These are phyloP conservation scores for Paecilomyces dactylethromorphus DNA, from an alignment of 2,329 filamentous ascomycete genomes.

Conservation along the genomic window DNA sequence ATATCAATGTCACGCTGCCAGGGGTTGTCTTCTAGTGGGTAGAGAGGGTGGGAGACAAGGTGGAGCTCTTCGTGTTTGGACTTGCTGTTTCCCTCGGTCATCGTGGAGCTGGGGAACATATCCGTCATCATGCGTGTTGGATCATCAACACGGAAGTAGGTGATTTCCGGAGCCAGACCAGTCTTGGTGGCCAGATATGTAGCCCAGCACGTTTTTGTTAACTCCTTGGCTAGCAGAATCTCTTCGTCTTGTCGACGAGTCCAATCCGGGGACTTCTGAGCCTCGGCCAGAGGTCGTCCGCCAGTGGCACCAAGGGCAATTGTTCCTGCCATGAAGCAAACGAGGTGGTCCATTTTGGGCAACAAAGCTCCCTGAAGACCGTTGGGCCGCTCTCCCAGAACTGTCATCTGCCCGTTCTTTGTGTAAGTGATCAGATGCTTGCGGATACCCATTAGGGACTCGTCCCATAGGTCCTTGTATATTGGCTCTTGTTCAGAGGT, in stretches of 20 bases:
- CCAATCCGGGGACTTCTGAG: conserved; percentile 68
- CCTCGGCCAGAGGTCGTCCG: conserved; percentile 67
- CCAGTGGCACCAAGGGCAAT: conserved; percentile 84
- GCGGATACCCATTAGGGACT: conserved; percentile 75
- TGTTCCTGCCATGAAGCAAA: conserved; percentile 95
- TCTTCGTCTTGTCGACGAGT: conserved; percentile 74
- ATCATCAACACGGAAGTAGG: conserved; percentile 72
- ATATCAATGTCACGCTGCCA: conserved; percentile 78
- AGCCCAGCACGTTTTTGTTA: conserved; percentile 96
- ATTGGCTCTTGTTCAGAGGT: conserved; percentile 79
- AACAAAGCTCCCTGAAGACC: conserved; percentile 62
- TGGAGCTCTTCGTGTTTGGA: conserved; percentile 22
- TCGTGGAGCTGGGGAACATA: conserved; percentile 25
- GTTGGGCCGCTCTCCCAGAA: conserved; percentile 76
- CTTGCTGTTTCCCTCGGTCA: conserved; percentile 24
- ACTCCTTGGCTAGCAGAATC: conserved; percentile 76
- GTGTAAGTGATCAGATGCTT: conserved; percentile 92
- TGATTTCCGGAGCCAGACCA: conserved; percentile 89
- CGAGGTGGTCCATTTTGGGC: conserved; percentile 96
- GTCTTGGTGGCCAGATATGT: conserved; percentile 91
- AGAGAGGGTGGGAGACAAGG: conserved; percentile 28
- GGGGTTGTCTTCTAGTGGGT: conserved; percentile 23
- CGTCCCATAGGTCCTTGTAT: conserved; percentile 89
- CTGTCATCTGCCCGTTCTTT: conserved; percentile 70
- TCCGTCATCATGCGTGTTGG: conserved; percentile 52